Conservation (phyloP, 257 asterid species). For the Capsicum pubescens region DNA sequence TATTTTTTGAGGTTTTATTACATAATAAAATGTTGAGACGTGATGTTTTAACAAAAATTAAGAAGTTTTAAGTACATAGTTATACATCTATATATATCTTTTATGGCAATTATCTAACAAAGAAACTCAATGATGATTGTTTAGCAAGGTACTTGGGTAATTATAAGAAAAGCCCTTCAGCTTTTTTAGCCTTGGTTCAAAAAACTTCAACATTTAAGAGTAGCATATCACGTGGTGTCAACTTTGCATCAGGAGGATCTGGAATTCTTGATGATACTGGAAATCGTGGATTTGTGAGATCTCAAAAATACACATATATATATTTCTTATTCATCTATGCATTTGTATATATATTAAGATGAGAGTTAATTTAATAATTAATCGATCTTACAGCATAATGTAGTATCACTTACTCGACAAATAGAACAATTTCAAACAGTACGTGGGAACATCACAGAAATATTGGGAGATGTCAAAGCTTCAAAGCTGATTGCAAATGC, state of each 20-base stretch:
- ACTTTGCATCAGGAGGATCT: constrained; percentile 71
- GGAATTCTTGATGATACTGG: constrained; percentile 55
- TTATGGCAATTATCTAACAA: background rate
- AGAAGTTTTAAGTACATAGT: background rate
- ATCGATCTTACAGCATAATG: constrained; percentile 27
- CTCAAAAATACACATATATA: background rate
- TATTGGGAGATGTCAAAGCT: constrained; percentile 45
- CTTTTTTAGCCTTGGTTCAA: constrained; percentile 45
- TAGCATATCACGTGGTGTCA: constrained; percentile 47
- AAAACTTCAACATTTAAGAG: constrained; percentile 36
- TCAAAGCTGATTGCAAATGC: constrained; percentile 45
- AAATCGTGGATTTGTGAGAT: constrained; percentile 27
- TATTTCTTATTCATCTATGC: background rate
- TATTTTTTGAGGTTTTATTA: too few relatives aligned
- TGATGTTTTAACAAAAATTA: background rate
- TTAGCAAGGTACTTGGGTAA: constrained; percentile 45
- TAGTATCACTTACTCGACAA: constrained; percentile 48
- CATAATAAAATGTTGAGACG: too few relatives aligned
- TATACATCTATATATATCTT: background rate
- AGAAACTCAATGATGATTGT: background rate
- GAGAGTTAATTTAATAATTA: background rate
- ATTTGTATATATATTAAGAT: background rate
- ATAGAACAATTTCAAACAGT: constrained; percentile 50
- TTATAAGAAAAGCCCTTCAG: constrained; percentile 51
- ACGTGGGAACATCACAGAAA: constrained; percentile 41